Conservation (phyloP, 495 filamentous ascomycete species). For the Aspergillus funiculosus region DNA sequence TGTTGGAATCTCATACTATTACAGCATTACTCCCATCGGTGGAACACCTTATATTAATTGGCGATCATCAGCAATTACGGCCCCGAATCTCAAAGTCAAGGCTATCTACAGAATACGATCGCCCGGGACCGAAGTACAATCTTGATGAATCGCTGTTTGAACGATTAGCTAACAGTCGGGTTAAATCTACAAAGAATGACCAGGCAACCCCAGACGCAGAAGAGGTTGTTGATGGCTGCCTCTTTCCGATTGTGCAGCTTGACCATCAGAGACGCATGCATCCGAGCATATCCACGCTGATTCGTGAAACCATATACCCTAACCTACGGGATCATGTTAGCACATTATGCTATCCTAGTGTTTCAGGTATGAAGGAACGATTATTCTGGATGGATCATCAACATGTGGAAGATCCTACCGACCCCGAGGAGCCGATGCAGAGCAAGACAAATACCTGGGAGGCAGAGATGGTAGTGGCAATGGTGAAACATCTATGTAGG, state of each 20-base stretch:
- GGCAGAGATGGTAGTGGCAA: constrained; percentile 55
- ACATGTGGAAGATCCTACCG: constrained; percentile 46
- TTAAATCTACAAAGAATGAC: neutral
- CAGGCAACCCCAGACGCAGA: constrained; percentile 17
- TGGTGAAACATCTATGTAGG: constrained; percentile 66
- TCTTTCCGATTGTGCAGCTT: constrained; percentile 48
- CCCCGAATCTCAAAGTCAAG: constrained; percentile 63
- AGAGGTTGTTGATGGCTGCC: constrained; percentile 30
- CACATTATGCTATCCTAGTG: constrained; percentile 50
- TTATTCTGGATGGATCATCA: constrained; percentile 74
- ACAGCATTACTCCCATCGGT: constrained; percentile 62
- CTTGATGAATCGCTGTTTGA: constrained; percentile 67
- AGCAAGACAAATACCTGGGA: constrained; percentile 66
- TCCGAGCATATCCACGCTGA: constrained; percentile 56
- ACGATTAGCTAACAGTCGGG: constrained; percentile 42
- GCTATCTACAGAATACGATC: constrained; percentile 49
- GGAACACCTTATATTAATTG: constrained; percentile 70
- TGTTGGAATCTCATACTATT: constrained; percentile 65
- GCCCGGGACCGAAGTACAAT: constrained; percentile 47
- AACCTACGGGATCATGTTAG: constrained; percentile 50
- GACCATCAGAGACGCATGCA: constrained; percentile 70
- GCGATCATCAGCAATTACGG: constrained; percentile 69
- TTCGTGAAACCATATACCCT: constrained; percentile 58
- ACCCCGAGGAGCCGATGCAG: constrained; percentile 35
- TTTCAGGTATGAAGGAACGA: constrained; percentile 57